Base-by-base conservation (phyloP, 2,329 filamentous ascomycete genomes). In the Apiospora pterosperma region DNA sequence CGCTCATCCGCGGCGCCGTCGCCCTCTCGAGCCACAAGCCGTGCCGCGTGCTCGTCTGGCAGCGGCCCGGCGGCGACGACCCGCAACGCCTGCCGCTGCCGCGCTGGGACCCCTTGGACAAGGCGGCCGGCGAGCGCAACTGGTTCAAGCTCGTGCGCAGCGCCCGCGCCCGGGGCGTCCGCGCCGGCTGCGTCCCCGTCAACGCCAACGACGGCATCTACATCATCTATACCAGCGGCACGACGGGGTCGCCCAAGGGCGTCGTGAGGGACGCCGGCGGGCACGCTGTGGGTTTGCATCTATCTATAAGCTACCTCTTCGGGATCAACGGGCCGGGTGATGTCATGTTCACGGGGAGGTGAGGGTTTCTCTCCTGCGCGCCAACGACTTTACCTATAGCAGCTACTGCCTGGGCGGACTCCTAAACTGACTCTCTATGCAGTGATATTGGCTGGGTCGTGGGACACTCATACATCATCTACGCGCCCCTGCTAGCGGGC, bases 381-480 rank as follows among this genome's bases (percentile, higher is more conserved):
- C 48, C 12, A 5, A 19, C 16, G 7, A n/a, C 5, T n/a, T 11
- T n/a, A 34, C 4, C 16, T 12, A 14, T 14, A 19, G 11, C 5
- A 14, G n/a, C n/a, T 58, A 69, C 52, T 11, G 39, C 11, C 23
- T 6, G 0, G 19, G 21, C 25, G 10, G 2, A 23, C 14, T 23
- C 36, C 6, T 5, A 21, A 8, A 19, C 31, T 25, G 25, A n/a
- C 6, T 36, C 31, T 55, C 61, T 65, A 21, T 64, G 58, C 65
- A 66, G 64, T 62, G 94, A 98, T 73, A 95, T 97, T 64, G 95
- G 94, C 36, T 97, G 94, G 95, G 92, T 94, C 0, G 92, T 96
- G 0, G 92, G 92, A 3, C 88, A 93, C 74, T 91, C 88, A 6
- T 97, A 96, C 75, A 97, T 97, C 67, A 82, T 97, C 14, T 97